Conservation (phyloP, 1,284 basidiomycete genomes). For the Kalmanozyma brasiliensis region DNA sequence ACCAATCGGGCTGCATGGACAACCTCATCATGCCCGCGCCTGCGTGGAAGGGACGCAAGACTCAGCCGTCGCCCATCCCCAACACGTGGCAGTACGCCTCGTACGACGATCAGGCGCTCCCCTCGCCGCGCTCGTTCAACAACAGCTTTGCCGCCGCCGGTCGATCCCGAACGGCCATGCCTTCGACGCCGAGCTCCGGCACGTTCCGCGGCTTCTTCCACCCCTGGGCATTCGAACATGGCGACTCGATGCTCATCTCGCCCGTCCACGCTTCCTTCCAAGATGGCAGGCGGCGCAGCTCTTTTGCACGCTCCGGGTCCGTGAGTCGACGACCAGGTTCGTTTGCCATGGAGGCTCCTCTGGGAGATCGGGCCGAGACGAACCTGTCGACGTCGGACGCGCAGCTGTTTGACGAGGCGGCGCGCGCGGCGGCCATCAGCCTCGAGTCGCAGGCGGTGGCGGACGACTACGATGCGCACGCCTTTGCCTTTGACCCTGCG, state of each 20-base stretch:
- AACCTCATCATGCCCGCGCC: conserved; percentile 28
- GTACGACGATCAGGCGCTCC: conserved; percentile 41
- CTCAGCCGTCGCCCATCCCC: conserved; percentile 31
- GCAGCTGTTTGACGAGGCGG: conserved; percentile 26
- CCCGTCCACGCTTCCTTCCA: conserved; percentile 31
- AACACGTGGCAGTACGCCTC: conserved; percentile 41
- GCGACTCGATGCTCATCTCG: conserved; percentile 42
- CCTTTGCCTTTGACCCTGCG: conserved; percentile 33
- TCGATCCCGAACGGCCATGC: conserved; percentile 25
- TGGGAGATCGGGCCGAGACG: no score
- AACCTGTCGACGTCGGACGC: conserved; percentile 6
- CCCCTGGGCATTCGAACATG: conserved; percentile 33
- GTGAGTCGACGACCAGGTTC: conserved; percentile 13
- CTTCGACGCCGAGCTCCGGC: conserved; percentile 34
- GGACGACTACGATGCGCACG: not conserved
- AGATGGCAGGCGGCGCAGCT: conserved; percentile 33
- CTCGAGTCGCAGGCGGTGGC: conserved; percentile 3
- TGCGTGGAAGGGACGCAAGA: conserved; percentile 17
- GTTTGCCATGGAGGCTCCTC: conserved; percentile 16
- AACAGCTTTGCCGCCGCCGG: conserved; percentile 6
- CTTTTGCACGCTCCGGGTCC: conserved; percentile 12
- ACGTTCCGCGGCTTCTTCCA: conserved; percentile 43
- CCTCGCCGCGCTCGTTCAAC: conserved; percentile 34
- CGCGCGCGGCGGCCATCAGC: conserved; percentile 16
- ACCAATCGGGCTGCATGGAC: not conserved